phyloP scores from a whole-genome alignment of 164 flowering plant genomes.

The Macadamia integrifolia region DNA sequence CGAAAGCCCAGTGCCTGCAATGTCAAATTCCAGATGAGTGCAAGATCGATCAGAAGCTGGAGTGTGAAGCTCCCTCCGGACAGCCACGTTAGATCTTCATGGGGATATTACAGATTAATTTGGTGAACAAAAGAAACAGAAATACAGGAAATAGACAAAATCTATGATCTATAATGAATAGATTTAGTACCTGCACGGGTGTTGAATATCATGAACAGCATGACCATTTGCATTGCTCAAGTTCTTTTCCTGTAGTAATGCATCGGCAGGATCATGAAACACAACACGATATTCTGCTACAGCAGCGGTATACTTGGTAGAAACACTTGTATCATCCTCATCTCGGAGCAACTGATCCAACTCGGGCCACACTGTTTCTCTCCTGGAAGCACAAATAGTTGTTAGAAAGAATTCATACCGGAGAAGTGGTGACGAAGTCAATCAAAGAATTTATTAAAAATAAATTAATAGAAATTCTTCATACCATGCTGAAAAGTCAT shows the following conservation, averaged over 20 bases:
- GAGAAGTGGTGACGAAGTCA: too few relatives aligned
- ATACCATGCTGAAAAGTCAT: constrained; percentile 95
- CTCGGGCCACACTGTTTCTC: constrained; percentile 86
- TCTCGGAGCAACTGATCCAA: constrained; percentile 79
- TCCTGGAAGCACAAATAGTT: constrained; percentile 39
- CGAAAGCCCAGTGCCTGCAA: constrained; percentile 77
- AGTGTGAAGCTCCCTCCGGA: constrained; percentile 83
- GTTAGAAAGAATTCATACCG: neutral
- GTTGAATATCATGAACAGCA: constrained; percentile 78
- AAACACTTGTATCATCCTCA: constrained; percentile 61
- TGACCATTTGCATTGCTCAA: constrained; percentile 64
- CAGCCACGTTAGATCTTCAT: constrained; percentile 77
- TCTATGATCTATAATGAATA: neutral
- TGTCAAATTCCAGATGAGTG: constrained; percentile 93
- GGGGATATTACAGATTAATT: constrained; percentile 3
- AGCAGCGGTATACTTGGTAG: constrained; percentile 93
- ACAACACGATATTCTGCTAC: constrained; percentile 78
- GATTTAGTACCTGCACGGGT: constrained; percentile 76
- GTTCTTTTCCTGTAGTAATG: constrained; percentile 32
- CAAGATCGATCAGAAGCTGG: constrained; percentile 92
- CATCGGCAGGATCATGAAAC: constrained; percentile 48
- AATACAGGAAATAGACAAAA: constrained; percentile 3
- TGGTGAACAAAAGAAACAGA: neutral
- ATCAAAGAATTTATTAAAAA: neutral
- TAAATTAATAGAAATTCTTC: constrained; percentile 2